Percentiles rank a stretch among this genome's conserved stretches.
These are phyloP conservation scores for Sporisorium iseilematis-ciliati DNA, from an alignment of 1,284 basidiomycete genomes.

Conservation along the genomic window DNA sequence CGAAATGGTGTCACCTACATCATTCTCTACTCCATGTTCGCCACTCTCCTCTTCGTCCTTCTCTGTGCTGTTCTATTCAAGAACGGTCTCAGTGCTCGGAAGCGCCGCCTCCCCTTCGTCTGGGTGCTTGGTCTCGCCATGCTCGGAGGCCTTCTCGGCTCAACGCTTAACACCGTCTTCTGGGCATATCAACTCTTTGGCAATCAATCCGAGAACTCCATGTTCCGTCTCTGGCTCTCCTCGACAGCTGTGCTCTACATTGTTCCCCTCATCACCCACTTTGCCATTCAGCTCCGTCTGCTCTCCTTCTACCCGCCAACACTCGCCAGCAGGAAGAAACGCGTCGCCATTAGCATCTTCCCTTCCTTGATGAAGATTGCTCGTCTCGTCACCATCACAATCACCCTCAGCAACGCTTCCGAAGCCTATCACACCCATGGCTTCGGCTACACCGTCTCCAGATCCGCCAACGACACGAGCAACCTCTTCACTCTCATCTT, in stretches of 20 bases:
- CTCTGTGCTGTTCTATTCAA: conserved; percentile 53
- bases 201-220: conserved; percentile 28
- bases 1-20: conserved; percentile 55
- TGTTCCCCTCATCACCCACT: conserved; percentile 50
- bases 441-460: conserved; percentile 26
- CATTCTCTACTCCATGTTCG: conserved; percentile 58
- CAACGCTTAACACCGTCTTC: conserved; percentile 54
- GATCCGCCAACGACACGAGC: conserved; percentile 34
- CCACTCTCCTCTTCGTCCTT: conserved; percentile 54
- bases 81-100: conserved; percentile 47
- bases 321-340: conserved; percentile 38
- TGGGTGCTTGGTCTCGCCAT: conserved; percentile 52
- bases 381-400: conserved; percentile 42
- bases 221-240: conserved; percentile 50
- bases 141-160: conserved; percentile 51
- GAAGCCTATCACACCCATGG: conserved; percentile 13
- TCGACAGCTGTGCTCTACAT: conserved; percentile 52
- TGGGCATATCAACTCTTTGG: conserved; percentile 55
- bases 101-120: conserved; percentile 42
- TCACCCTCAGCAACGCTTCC: conserved; percentile 28
- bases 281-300: conserved; percentile 50
- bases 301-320: conserved; percentile 53
- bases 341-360: conserved; percentile 40
- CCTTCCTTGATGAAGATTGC: conserved; percentile 47
- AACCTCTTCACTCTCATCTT: conserved; percentile 46